A percentile compares a stretch with the other conserved stretches of the same genome.
Evolutionary conservation across 1,284 basidiomycete genomes (phyloP).

Genomic region (Cutaneotrichosporon cyanovorans): DNA sequence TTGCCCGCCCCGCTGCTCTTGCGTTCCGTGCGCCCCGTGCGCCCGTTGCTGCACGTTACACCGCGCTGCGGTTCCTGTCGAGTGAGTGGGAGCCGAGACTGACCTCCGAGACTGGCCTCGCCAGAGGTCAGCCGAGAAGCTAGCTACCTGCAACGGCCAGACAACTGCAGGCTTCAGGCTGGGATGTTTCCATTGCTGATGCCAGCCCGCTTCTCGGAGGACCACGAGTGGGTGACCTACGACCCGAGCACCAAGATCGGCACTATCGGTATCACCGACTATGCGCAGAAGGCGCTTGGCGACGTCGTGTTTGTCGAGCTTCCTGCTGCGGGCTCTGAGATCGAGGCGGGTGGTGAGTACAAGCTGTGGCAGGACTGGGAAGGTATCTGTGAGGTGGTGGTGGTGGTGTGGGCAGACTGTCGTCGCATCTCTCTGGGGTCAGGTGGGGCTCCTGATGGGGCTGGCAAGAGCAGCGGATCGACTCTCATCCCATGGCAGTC

Average conservation of each 20-base stretch:
- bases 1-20: slow-evolving; percentile 15
- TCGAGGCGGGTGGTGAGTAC: slow-evolving; percentile 67
- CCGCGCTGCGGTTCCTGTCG: slow-evolving; percentile 24
- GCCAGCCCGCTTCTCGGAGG: slow-evolving; percentile 73
- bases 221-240: slow-evolving; percentile 83
- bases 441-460: too few species aligned
- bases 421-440: too few species aligned
- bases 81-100: slow-evolving; percentile 21
- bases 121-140: too few species aligned
- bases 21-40: slow-evolving; percentile 16
- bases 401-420: background rate
- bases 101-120: too few species aligned
- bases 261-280: slow-evolving; percentile 81
- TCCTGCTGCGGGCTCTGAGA: slow-evolving; percentile 60
- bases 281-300: slow-evolving; percentile 85
- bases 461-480: too few species aligned
- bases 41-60: slow-evolving; percentile 10
- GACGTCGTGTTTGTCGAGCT: slow-evolving; percentile 98
- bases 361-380: too few species aligned
- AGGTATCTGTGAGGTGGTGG: background rate
- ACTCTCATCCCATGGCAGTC: too few species aligned
- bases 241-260: slow-evolving; percentile 75
- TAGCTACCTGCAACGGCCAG: background rate
- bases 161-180: too few species aligned
- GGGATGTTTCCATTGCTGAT: too few species aligned